Conservation (phyloP, 768 basidiomycete species). For the Trametes meyenii region DNA sequence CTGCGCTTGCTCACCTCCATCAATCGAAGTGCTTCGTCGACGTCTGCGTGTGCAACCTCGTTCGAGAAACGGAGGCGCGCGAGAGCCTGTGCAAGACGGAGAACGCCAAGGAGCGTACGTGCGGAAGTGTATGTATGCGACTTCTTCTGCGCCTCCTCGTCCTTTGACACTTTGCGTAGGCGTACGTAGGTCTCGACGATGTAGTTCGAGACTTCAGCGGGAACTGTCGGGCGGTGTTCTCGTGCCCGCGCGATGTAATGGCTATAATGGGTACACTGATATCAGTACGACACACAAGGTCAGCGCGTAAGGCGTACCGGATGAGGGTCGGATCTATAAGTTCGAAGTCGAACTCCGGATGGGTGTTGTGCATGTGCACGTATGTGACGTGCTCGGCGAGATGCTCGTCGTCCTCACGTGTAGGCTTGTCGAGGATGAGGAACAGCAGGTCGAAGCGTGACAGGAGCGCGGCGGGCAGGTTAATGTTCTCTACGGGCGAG, state of each 20-base stretch:
- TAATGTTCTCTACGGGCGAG: constrained; percentile 99
- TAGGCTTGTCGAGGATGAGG: constrained; percentile 95
- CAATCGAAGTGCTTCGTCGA: constrained; percentile 93
- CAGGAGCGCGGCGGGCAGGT: constrained; percentile 92
- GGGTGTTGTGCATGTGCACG: constrained; percentile 94
- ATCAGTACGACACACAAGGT: neutral
- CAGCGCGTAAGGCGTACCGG: constrained; percentile 56
- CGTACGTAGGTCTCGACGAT: constrained; percentile 96
- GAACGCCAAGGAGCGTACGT: constrained; percentile 90
- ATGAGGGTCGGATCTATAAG: constrained; percentile 85
- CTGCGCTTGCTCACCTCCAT: constrained; percentile 98
- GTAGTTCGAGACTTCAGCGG: constrained; percentile 85
- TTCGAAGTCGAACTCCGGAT: constrained; percentile 84
- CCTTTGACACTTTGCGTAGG: constrained; percentile 89
- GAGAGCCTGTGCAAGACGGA: constrained; percentile 93
- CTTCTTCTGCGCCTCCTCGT: constrained; percentile 86
- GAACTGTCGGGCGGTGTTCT: constrained; percentile 86
- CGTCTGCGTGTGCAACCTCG: constrained; percentile 80
- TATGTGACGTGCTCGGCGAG: constrained; percentile 97
- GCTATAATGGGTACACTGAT: constrained; percentile 41
- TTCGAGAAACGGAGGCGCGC: constrained; percentile 88
- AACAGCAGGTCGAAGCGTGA: constrained; percentile 97
- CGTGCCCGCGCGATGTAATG: constrained; percentile 96
- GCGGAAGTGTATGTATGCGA: constrained; percentile 95
- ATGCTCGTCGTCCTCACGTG: constrained; percentile 92